Percentiles rank a stretch among this genome's conserved stretches.
Conservation (phyloP, 768 basidiomycete species). For the Kwoniella mangroviensis region DNA sequence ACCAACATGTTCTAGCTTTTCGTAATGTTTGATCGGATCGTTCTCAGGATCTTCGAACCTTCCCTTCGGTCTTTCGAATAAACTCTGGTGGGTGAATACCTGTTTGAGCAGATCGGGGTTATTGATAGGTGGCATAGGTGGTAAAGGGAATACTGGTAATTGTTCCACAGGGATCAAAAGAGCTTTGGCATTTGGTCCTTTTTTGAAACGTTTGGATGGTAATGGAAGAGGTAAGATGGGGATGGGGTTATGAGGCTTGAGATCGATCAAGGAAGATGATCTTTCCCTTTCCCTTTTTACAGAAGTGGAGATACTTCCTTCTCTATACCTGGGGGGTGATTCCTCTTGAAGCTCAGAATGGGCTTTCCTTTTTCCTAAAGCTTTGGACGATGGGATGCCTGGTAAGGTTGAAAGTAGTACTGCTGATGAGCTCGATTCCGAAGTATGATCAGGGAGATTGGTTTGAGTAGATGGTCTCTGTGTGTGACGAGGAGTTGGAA, state of each 20-base stretch:
- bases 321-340: background rate
- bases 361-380: conserved; percentile 10
- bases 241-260: conserved; percentile 13
- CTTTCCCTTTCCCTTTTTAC: conserved; percentile 5
- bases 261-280: background rate
- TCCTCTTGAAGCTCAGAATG: background rate
- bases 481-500: background rate
- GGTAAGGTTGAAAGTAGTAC: background rate
- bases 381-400: background rate
- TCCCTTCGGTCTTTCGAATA: conserved; percentile 34
- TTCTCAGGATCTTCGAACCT: conserved; percentile 45
- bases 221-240: conserved; percentile 41
- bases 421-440: background rate
- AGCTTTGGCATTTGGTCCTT: conserved; percentile 32
- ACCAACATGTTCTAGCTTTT: conserved; percentile 55
- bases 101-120: conserved; percentile 34
- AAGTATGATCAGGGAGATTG: background rate
- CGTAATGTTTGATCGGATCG: conserved; percentile 46
- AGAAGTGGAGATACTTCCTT: background rate
- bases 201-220: conserved; percentile 49
- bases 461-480: background rate
- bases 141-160: conserved; percentile 51
- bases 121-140: conserved; percentile 43
- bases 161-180: conserved; percentile 49
- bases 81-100: conserved; percentile 50